Evolutionary conservation across 2,329 filamentous ascomycete species (phyloP).

Genomic region (Sarocladium brachiariae): DNA sequence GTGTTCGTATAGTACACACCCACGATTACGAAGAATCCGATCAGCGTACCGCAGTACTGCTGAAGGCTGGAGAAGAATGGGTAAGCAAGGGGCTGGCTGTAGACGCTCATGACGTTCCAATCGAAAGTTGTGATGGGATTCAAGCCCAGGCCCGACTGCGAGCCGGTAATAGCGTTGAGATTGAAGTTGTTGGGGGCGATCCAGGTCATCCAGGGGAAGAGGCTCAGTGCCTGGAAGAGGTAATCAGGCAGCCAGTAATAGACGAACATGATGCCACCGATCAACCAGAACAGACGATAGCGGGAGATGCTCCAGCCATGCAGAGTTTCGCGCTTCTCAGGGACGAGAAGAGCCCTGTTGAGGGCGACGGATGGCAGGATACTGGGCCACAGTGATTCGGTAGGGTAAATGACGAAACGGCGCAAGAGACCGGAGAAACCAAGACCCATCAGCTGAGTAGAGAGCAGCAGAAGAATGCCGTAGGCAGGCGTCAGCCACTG

Average conservation of each 20-base stretch:
- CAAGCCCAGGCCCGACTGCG: constrained; percentile 30
- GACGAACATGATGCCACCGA: constrained; percentile 41
- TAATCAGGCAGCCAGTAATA: constrained; percentile 55
- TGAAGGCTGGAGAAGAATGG: constrained; percentile 31
- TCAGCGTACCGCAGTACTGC: constrained; percentile 22
- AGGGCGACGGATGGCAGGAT: constrained; percentile 43
- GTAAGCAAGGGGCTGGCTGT: constrained; percentile 29
- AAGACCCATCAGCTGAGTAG: constrained; percentile 49
- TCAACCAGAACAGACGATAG: constrained; percentile 50
- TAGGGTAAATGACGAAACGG: constrained; percentile 45
- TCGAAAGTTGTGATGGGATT: constrained; percentile 42
- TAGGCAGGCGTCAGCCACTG: constrained; percentile 26
- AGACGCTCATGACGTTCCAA: constrained; percentile 30
- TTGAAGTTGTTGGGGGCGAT: constrained; percentile 53
- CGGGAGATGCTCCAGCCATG: constrained; percentile 53
- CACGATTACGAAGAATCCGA: constrained; percentile 23
- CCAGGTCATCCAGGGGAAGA: constrained; percentile 57
- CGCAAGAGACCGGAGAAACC: constrained; percentile 44
- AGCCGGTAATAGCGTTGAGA: constrained; percentile 43
- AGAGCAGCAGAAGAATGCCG: constrained; percentile 42
- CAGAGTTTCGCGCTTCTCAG: constrained; percentile 26
- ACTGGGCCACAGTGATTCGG: constrained; percentile 47
- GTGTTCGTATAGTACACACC: constrained; percentile 26
- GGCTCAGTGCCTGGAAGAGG: constrained; percentile 50
- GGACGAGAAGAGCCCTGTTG: constrained; percentile 41